phyloP scores from a whole-genome alignment of 805 yeast species.

The Starmera amethionina region DNA sequence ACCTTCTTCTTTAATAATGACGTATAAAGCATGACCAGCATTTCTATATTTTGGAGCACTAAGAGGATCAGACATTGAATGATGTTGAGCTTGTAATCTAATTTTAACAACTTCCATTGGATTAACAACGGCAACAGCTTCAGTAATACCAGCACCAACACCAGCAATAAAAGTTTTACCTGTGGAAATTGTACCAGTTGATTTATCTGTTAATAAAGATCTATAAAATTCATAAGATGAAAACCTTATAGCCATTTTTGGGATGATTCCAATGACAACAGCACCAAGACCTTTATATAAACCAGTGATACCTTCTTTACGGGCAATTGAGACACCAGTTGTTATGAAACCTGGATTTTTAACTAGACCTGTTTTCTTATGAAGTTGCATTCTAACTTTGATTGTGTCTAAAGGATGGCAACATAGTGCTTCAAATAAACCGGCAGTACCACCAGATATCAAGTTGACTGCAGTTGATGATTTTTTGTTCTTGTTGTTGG shows the following conservation, averaged over 20 bases:
- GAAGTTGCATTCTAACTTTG: conserved; percentile 94
- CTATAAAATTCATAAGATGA: conserved; percentile 89
- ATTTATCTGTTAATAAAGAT: conserved; percentile 46
- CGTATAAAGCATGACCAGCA: conserved; percentile 83
- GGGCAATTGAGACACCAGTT: conserved; percentile 72
- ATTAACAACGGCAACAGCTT: conserved; percentile 88
- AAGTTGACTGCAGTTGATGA: conserved; percentile 50
- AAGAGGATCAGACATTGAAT: conserved; percentile 73
- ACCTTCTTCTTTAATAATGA: conserved; percentile 88
- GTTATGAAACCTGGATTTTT: conserved; percentile 80
- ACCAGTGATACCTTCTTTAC: conserved; percentile 75
- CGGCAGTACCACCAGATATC: conserved; percentile 95
- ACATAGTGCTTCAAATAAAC: conserved; percentile 91
- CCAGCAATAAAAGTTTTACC: conserved; percentile 81
- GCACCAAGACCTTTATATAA: conserved; percentile 95
- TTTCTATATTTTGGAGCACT: conserved; percentile 79
- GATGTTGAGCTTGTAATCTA: conserved; percentile 91
- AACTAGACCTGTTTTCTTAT: conserved; percentile 50
- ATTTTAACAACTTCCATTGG: conserved; percentile 98
- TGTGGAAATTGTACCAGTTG: conserved; percentile 60
- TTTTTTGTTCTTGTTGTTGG: conserved; percentile 23
- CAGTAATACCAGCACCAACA: conserved; percentile 95
- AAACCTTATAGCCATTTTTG: conserved; percentile 96
- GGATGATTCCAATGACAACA: conserved; percentile 93
- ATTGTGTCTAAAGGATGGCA: conserved; percentile 98